A percentile compares a stretch with the other conserved stretches of the same genome.
These are phyloP conservation scores for Serpula lacrymans DNA, from an alignment of 768 basidiomycete species.

Conservation along the genomic window DNA sequence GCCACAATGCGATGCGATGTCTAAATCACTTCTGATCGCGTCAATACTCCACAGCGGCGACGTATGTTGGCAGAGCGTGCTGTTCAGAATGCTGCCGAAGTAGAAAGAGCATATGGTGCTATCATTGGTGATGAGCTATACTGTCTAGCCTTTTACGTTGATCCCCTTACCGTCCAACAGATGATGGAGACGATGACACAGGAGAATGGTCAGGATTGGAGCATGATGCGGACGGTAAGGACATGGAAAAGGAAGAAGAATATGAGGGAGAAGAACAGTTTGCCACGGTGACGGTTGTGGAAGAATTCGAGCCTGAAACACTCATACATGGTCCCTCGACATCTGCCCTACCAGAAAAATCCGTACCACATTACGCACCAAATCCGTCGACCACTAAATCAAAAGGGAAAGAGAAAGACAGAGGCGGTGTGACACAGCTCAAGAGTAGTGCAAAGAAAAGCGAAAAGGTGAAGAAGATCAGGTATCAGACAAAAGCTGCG, in stretches of 20 bases:
- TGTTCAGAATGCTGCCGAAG: conserved; percentile 66
- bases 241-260: conserved; percentile 53
- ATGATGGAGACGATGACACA: conserved; percentile 38
- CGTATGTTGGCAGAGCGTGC: conserved; percentile 76
- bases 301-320: conserved; percentile 80
- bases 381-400: conserved; percentile 10
- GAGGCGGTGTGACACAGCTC: conserved; percentile 6
- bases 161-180: conserved; percentile 12
- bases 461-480: conserved; percentile 41
- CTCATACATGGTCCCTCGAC: conserved; percentile 47
- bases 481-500: conserved; percentile 70
- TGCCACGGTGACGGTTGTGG: conserved; percentile 87
- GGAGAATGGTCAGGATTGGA: conserved; percentile 49
- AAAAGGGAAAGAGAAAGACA: conserved; percentile 13
- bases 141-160: background rate
- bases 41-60: conserved; percentile 70
- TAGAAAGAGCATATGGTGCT: conserved; percentile 72
- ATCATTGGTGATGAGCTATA: conserved; percentile 37
- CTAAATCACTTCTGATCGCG: too few species aligned
- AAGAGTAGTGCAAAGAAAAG: conserved; percentile 27
- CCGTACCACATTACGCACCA: too few species aligned
- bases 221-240: conserved; percentile 23
- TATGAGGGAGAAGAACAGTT: conserved; percentile 82
- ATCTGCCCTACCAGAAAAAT: background rate
- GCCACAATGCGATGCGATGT: background rate